Evolutionary conservation across 192 early-diverging fungal genomes (phyloP), one percentile per base, ranked within the genome.

Genomic region (Coemansia sp.): DNA sequence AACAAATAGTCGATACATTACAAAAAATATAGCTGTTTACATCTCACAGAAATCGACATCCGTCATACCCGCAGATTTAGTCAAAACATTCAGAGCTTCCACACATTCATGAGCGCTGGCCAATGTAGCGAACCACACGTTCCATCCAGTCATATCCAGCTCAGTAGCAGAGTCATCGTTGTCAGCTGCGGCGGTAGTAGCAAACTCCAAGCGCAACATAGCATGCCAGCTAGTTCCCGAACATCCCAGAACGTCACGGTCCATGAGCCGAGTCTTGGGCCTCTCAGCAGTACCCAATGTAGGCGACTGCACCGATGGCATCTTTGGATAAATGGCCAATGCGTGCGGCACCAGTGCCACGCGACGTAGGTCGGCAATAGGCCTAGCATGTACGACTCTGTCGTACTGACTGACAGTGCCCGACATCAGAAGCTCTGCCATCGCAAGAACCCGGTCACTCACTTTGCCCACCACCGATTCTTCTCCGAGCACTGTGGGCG

Each of bases 71-170:
- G 64, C 63, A 6, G 62, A 43, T 9, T 13, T 63, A 13, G 76
- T 70, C 65, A 83, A 68, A 2, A n/a, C 43, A 5, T 57, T 46
- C 33, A 85, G 64, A 8, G 84, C 70, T 41, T 85, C 84, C n/a
- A 67, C 66, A 33, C 76, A 79, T 62, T 85, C 84, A 1, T 62
- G 52, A 5, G 79, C 79, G 31, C 79, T 81, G 11, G 84, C 69
- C 22, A 52, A 16, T 10, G 79, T 79, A 7, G 74, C 77, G 39
- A 85, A 85, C 78, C 79, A 79, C n/a, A 85, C 63, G 24, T 38
- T 47, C 84, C 84, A 75, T 5, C 65, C 58, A 52, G 61, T 12
- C 62, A 16, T 31, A 20, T 44, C 33, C 24, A 44, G 16, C 39
- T 36, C 66, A 61, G 62, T 68, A 3, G 3, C 61, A 31, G 52